These are phyloP conservation scores for Claviceps sp. DNA, from an alignment of 2,329 filamentous ascomycete species.

Conservation along the genomic window DNA sequence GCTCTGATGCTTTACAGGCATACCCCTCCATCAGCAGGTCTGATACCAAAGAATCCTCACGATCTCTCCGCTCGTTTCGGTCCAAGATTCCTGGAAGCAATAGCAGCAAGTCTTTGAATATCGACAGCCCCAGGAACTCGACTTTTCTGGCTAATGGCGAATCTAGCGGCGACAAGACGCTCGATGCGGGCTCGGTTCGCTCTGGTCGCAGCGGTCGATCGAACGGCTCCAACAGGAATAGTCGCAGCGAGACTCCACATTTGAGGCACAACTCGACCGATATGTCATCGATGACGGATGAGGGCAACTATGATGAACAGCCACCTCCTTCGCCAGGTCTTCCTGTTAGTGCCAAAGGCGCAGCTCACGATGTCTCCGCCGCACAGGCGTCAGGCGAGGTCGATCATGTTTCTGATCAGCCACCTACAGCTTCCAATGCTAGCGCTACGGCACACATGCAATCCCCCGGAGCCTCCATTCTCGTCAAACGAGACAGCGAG, in stretches of 20 bases:
- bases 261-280: slow-evolving; percentile 28
- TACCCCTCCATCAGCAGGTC: slow-evolving; percentile 87
- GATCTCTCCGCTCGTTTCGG: slow-evolving; percentile 71
- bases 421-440: slow-evolving; percentile 50
- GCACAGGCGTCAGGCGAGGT: slow-evolving; percentile 84
- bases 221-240: slow-evolving; percentile 27
- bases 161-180: slow-evolving; percentile 39
- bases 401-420: slow-evolving; percentile 84
- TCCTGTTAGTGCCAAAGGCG: slow-evolving; percentile 58
- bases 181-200: slow-evolving; percentile 61
- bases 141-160: slow-evolving; percentile 52
- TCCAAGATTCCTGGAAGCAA: slow-evolving; percentile 76
- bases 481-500: slow-evolving; percentile 65
- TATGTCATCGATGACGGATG: slow-evolving; percentile 25
- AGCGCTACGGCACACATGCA: slow-evolving; percentile 44
- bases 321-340: slow-evolving; percentile 71
- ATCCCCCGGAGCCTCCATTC: slow-evolving; percentile 75
- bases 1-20: slow-evolving; percentile 49
- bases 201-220: slow-evolving; percentile 51
- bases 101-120: slow-evolving; percentile 31
- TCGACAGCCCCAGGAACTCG: slow-evolving; percentile 72
- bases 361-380: slow-evolving; percentile 64
- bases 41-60: slow-evolving; percentile 83
- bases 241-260: slow-evolving; percentile 30
- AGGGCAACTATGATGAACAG: slow-evolving; percentile 36